Percentiles rank a stretch among this genome's conserved stretches.
Conservation (phyloP, 352 stramenopile species). For the Blastocystis sp. region DNA sequence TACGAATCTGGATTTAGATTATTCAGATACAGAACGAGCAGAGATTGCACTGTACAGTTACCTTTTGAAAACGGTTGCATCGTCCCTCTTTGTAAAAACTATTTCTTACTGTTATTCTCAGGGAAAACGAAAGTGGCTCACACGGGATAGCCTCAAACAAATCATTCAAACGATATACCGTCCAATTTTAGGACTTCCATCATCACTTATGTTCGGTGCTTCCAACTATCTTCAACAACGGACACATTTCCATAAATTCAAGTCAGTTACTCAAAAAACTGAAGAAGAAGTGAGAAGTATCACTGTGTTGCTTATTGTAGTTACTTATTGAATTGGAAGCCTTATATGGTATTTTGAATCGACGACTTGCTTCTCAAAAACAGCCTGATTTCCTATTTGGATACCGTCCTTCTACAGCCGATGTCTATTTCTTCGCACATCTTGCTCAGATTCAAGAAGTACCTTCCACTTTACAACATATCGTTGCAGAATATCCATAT, state of each 20-base stretch:
- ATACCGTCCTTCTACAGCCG: constrained; percentile 17
- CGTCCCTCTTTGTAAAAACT: neutral
- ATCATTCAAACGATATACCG: neutral
- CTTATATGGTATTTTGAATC: constrained; percentile 11
- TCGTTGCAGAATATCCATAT: neutral
- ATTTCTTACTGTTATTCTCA: neutral
- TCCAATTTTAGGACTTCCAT: neutral
- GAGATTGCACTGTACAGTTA: constrained; percentile 28
- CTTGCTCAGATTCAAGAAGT: neutral
- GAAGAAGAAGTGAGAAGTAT: constrained; percentile 1
- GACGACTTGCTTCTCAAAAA: neutral
- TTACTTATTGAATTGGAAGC: neutral
- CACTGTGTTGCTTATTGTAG: neutral
- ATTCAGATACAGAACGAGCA: constrained; percentile 20
- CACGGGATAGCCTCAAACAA: neutral
- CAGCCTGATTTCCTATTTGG: constrained; percentile 23
- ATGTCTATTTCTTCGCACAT: constrained; percentile 36
- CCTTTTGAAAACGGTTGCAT: constrained; percentile 1
- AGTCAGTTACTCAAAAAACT: neutral
- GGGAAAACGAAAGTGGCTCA: neutral
- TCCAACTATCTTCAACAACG: neutral
- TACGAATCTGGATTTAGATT: constrained; percentile 53
- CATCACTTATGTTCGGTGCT: neutral
- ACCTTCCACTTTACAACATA: constrained; percentile 2
- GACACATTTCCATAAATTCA: neutral